Evolutionary conservation across 305 asterid species (phyloP), one percentile per base, ranked within the genome.

Genomic region (Withania somnifera): DNA sequence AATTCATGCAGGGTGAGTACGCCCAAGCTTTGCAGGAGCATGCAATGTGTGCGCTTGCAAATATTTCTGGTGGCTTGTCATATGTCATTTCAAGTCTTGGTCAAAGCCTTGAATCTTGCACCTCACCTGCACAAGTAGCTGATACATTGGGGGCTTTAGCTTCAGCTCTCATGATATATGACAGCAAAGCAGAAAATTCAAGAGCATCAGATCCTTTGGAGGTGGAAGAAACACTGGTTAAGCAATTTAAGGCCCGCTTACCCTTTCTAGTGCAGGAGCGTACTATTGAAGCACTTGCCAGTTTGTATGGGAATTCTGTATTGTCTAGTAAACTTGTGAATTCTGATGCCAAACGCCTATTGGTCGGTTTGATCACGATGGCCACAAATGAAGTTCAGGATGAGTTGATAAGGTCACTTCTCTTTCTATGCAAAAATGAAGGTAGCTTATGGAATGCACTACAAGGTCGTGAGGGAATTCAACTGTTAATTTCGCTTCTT

Each of bases 1-100:
- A 97, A 86, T 97, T 93, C 88, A 97, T 97, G 99, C 98, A 97
- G 88, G 98, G 99, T 28, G 99, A 97, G 87, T 90, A 90, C 77
- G 99, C 99, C 80, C 99, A 97, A 90, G 98, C 98, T 81, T 90
- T 97, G 93, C 99, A 97, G 89, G 99, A 95, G 95, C 92, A 95
- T 80, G 98, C 99, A 5, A 97, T 97, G 99, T 97, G 98, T 58
- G 98, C 99, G 67, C 98, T 97, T 83, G 99, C 99, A 17, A 97
- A 97, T 88, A 97, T 97, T 87, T 97, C 99, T 50, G 99, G 99
- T 52, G 99, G 98, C 76, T 88, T 97, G 88, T 93, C 99, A 7
- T 93, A 88, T 57, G 99, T 97, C 79, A 91, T 97, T 85, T 92
- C 98, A 53, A 97, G 99, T 84, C 99, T 97, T 84, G 99, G 99